Evolutionary conservation across 495 filamentous ascomycete species (phyloP).

Genomic region (Neurospora sp.): DNA sequence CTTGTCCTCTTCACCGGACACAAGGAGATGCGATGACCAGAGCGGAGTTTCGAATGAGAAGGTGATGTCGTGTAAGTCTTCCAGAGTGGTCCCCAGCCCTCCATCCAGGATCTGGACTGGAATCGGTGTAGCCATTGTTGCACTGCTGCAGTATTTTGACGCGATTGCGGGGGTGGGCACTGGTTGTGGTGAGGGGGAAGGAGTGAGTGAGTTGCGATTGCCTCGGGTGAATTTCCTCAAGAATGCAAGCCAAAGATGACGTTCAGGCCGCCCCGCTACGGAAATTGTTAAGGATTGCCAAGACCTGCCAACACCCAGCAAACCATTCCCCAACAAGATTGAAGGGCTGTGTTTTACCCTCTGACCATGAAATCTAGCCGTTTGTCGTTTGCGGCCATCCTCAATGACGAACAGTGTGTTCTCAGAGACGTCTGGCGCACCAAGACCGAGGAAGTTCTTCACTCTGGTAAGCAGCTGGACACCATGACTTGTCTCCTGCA

Average conservation of each 20-base stretch:
- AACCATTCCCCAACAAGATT: neutral
- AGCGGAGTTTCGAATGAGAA: slow-evolving; percentile 42
- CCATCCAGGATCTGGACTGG: slow-evolving; percentile 50
- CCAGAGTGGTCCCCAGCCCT: slow-evolving; percentile 56
- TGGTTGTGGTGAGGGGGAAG: neutral
- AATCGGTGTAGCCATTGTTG: slow-evolving; percentile 1
- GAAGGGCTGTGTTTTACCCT: neutral
- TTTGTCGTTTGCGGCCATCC: neutral
- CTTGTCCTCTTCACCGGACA: slow-evolving; percentile 35
- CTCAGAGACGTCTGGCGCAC: neutral
- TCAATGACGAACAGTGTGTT: neutral
- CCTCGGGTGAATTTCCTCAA: neutral
- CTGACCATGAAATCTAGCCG: neutral
- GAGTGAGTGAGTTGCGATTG: neutral
- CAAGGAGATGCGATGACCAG: slow-evolving; percentile 55
- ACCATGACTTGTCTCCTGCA: neutral
- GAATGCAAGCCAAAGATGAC: neutral
- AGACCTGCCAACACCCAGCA: neutral
- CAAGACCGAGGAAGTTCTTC: neutral
- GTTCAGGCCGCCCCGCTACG: neutral
- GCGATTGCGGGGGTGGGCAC: neutral
- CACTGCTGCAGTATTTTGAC: neutral
- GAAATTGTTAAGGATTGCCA: neutral
- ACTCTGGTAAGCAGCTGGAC: neutral
- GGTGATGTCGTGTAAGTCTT: slow-evolving; percentile 38